phyloP scores from a whole-genome alignment of 2,329 filamentous ascomycete species.

The Trichothecium sympodiale region DNA sequence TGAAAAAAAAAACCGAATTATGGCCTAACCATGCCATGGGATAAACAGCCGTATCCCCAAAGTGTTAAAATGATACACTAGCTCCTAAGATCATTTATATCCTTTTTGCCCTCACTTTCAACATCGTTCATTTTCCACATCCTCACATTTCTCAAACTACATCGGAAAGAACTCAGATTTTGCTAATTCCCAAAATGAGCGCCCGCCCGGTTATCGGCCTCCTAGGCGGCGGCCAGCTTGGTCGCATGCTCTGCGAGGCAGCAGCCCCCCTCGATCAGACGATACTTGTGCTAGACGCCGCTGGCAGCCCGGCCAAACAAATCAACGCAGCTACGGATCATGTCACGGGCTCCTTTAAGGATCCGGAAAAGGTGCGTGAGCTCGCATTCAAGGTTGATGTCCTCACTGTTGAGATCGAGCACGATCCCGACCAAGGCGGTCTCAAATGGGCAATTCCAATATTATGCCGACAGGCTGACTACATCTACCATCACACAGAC shows the following conservation, averaged over 20 bases:
- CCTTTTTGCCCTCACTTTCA: no score
- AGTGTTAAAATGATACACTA: no score
- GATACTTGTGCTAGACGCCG: constrained; percentile 68
- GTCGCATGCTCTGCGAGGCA: constrained; percentile 89
- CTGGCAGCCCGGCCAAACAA: constrained; percentile 72
- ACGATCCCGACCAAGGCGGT: no score
- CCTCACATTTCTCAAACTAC: no score
- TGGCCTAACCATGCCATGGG: no score
- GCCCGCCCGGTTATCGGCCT: constrained; percentile 36
- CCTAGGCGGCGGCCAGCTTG: constrained; percentile 61
- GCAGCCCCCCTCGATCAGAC: constrained; percentile 64
- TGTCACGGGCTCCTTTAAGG: constrained; percentile 80
- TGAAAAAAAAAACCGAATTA: no score
- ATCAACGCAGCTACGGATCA: constrained; percentile 66
- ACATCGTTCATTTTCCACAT: no score
- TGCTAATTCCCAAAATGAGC: no score
- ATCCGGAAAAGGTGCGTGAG: constrained; percentile 64
- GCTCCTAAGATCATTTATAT: no score
- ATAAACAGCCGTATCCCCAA: no score
- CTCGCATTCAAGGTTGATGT: constrained; percentile 70
- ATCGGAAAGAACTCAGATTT: no score
- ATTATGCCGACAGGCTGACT: constrained; percentile 24
- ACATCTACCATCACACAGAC: constrained; percentile 33
- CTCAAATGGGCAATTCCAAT: no score
- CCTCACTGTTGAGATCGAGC: constrained; percentile 89